These are phyloP conservation scores for Fusarium sp. DNA, from an alignment of 2,329 filamentous ascomycete genomes.

Conservation along the genomic window DNA sequence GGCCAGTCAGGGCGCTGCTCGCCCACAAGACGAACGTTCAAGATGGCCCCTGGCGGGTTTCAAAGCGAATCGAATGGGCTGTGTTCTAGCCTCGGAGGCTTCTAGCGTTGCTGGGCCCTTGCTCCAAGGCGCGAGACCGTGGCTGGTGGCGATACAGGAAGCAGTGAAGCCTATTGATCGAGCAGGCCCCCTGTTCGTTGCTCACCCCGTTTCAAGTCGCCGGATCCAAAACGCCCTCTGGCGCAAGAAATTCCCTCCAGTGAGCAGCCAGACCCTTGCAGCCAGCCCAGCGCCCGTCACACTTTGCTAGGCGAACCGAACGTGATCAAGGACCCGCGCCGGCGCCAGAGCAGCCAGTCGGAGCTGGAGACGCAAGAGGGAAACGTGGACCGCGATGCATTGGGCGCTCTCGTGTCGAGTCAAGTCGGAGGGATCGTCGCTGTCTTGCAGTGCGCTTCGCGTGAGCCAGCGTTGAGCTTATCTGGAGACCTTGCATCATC, in stretches of 20 bases:
- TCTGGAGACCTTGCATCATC: conserved; percentile 28
- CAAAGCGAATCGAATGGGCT: conserved; percentile 36
- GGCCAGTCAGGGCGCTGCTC: conserved; percentile 19
- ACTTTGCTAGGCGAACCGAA: conserved; percentile 17
- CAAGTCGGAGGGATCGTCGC: conserved; percentile 6
- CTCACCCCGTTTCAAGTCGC: conserved; percentile 28
- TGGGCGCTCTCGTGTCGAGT: not conserved
- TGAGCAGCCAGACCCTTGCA: conserved; percentile 31
- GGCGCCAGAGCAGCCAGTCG: conserved; percentile 38
- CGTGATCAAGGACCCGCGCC: conserved; percentile 26
- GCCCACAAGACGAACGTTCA: conserved; percentile 30
- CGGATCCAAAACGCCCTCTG: conserved; percentile 35
- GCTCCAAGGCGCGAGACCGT: not conserved
- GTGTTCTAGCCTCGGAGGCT: conserved; percentile 28
- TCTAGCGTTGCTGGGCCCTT: conserved; percentile 24
- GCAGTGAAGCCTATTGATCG: conserved; percentile 25
- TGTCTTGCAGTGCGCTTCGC: conserved; percentile 8
- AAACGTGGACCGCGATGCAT: not conserved
- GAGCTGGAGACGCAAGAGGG: conserved; percentile 10
- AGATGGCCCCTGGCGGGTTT: conserved; percentile 35
- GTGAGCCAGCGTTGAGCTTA: conserved; percentile 12
- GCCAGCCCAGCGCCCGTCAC: conserved; percentile 31
- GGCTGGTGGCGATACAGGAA: conserved; percentile 27
- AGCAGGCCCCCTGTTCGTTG: conserved; percentile 12
- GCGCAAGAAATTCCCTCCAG: conserved; percentile 31